These are phyloP conservation scores for Bipolaris gigantea DNA, from an alignment of 2,329 filamentous ascomycete species.

Conservation along the genomic window DNA sequence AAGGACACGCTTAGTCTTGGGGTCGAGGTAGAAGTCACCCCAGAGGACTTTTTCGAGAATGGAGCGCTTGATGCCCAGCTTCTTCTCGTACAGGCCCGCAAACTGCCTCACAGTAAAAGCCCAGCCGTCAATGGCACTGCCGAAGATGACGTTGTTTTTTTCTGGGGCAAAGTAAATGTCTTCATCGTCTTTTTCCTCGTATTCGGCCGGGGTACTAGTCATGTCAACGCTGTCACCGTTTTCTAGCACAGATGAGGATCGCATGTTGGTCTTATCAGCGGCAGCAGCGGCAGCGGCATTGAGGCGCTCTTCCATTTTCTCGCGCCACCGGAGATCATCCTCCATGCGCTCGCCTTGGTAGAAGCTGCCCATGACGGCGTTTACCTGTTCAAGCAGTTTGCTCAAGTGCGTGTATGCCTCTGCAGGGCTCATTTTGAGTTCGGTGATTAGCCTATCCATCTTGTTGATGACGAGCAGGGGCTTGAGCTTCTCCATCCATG, in stretches of 20 bases:
- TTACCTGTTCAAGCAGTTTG: slow-evolving; percentile 91
- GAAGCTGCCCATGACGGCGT: slow-evolving; percentile 95
- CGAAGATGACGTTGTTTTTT: slow-evolving; percentile 98
- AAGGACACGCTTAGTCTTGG: slow-evolving; percentile 93
- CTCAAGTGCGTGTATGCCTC: slow-evolving; percentile 90
- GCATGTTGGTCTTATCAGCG: slow-evolving; percentile 62
- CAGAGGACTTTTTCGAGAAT: slow-evolving; percentile 91
- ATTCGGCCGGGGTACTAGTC: slow-evolving; percentile 59
- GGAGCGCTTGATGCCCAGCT: slow-evolving; percentile 88
- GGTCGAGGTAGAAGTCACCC: slow-evolving; percentile 95
- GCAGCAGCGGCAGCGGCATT: slow-evolving; percentile 67
- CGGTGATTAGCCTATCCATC: slow-evolving; percentile 91
- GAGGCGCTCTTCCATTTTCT: slow-evolving; percentile 84
- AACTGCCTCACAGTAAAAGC: slow-evolving; percentile 97
- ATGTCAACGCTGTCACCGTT: slow-evolving; percentile 58
- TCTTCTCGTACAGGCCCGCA: slow-evolving; percentile 90
- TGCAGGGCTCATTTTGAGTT: slow-evolving; percentile 86
- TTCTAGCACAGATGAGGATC: slow-evolving; percentile 50
- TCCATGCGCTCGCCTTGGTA: slow-evolving; percentile 99
- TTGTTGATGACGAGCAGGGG: slow-evolving; percentile 97
- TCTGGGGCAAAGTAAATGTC: slow-evolving; percentile 98
- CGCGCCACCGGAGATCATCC: slow-evolving; percentile 93
- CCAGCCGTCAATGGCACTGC: slow-evolving; percentile 98
- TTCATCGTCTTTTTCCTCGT: slow-evolving; percentile 91
- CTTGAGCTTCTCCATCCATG: slow-evolving; percentile 94